Evolutionary conservation across 208 protist species (phyloP).

Genomic region (Trypanosoma lewisi): DNA sequence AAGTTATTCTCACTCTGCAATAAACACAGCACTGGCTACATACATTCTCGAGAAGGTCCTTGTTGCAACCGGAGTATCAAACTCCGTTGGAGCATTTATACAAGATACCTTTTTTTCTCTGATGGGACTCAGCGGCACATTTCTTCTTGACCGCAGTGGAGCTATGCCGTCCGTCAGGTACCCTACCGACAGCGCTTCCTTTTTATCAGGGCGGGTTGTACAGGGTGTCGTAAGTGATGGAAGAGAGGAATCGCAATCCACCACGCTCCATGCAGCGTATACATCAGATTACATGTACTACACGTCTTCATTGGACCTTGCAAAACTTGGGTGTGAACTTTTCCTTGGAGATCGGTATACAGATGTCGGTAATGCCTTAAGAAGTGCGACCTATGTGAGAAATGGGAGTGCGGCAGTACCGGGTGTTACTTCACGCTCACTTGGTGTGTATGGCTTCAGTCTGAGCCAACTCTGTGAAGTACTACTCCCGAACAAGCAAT

Average conservation of each 20-base stretch:
- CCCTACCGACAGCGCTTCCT: slow-evolving; percentile 11
- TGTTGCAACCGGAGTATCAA: slow-evolving; percentile 2
- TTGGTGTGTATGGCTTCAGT: slow-evolving; percentile 33
- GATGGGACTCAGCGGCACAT: slow-evolving; percentile 43
- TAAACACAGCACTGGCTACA: slow-evolving; percentile 52
- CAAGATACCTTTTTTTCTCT: slow-evolving; percentile 37
- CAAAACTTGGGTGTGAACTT: slow-evolving; percentile 19
- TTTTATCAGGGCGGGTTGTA: slow-evolving; percentile 18
- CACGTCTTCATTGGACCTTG: slow-evolving; percentile 44
- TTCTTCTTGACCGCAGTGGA: slow-evolving; percentile 37
- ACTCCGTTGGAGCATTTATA: slow-evolving; percentile 41
- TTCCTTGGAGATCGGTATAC: slow-evolving; percentile 30
- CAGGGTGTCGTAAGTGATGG: slow-evolving; percentile 32
- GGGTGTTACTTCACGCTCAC: slow-evolving; percentile 18
- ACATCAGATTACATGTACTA: slow-evolving; percentile 68
- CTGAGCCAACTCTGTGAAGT: slow-evolving; percentile 22
- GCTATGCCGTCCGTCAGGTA: slow-evolving; percentile 19
- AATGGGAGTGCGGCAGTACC: slow-evolving; percentile 1
- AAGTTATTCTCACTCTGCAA: slow-evolving; percentile 41
- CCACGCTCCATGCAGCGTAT: slow-evolving; percentile 44
- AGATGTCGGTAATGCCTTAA: slow-evolving; percentile 3
- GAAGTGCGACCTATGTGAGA: background rate
- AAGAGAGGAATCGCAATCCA: slow-evolving; percentile 3
- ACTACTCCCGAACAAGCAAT: background rate
- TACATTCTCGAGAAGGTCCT: slow-evolving; percentile 57